Evolutionary conservation across 495 filamentous ascomycete species (phyloP).

Genomic region (Neurospora sp.): DNA sequence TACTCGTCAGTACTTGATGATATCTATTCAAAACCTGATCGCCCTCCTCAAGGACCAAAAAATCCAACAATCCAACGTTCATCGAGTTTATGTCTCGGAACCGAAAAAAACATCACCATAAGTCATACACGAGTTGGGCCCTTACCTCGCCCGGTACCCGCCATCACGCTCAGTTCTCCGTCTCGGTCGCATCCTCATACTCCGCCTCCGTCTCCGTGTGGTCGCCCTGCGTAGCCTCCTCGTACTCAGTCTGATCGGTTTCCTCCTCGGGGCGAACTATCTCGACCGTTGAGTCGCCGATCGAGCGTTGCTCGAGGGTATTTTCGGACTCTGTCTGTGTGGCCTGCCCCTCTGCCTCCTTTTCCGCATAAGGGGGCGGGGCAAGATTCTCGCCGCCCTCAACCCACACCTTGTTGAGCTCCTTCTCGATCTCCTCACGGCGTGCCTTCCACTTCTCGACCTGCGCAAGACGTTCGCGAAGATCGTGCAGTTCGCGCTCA

Average conservation of each 20-base stretch:
- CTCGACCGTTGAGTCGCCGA: neutral
- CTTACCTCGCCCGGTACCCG: neutral
- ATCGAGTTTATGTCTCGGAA: neutral
- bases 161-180: neutral
- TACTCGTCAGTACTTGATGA: neutral
- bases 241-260: neutral
- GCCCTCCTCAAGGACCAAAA: neutral
- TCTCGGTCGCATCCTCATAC: neutral
- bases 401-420: slow-evolving; percentile 47
- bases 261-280: neutral
- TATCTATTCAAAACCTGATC: neutral
- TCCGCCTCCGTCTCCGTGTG: neutral
- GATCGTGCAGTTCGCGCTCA: slow-evolving; percentile 75
- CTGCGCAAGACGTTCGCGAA: slow-evolving; percentile 66
- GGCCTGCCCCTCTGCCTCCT: slow-evolving; percentile 8
- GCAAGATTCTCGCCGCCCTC: slow-evolving; percentile 32
- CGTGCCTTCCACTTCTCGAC: slow-evolving; percentile 78
- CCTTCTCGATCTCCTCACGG: slow-evolving; percentile 58
- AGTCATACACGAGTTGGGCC: neutral
- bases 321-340: neutral
- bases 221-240: neutral
- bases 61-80: neutral
- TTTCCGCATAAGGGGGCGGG: slow-evolving; percentile 31
- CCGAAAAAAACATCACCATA: neutral
- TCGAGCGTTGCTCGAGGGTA: neutral